These are phyloP conservation scores for Penicillium verrucosum DNA, from an alignment of 2,329 filamentous ascomycete species.

Conservation along the genomic window DNA sequence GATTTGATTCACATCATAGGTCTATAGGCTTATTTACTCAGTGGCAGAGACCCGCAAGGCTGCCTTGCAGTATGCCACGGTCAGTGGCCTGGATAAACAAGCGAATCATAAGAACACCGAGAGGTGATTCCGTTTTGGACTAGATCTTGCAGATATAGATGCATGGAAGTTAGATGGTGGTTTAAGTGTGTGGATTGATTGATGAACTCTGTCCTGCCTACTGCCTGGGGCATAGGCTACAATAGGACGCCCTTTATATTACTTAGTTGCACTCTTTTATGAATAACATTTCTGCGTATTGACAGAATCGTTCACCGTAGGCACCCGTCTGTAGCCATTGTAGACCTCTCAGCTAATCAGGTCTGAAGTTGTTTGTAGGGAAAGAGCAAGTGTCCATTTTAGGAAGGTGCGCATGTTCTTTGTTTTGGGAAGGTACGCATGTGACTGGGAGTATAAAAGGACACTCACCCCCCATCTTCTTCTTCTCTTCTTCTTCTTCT, in stretches of 20 bases:
- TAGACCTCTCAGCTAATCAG: background rate
- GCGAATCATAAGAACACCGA: background rate
- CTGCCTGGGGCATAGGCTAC: slow-evolving; percentile 3
- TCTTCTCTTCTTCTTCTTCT: background rate
- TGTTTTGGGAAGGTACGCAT: background rate
- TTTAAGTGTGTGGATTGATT: background rate
- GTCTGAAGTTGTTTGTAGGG: background rate
- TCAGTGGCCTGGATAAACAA: background rate
- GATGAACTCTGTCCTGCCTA: background rate
- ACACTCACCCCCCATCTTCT: too few species aligned
- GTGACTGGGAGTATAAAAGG: background rate
- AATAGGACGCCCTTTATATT: background rate
- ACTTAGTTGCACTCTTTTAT: background rate
- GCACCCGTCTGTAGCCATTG: background rate
- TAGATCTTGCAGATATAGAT: background rate
- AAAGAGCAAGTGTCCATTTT: background rate
- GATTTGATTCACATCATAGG: background rate
- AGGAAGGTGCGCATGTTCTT: background rate
- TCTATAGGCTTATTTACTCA: background rate
- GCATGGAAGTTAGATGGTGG: slow-evolving; percentile 1
- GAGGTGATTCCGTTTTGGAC: background rate
- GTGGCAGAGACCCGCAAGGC: background rate
- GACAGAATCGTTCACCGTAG: too few species aligned
- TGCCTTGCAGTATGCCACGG: background rate
- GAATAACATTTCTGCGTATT: slow-evolving; percentile 1